Conservation (phyloP, 306 rosid genomes). For the Nissolia schottii region DNA sequence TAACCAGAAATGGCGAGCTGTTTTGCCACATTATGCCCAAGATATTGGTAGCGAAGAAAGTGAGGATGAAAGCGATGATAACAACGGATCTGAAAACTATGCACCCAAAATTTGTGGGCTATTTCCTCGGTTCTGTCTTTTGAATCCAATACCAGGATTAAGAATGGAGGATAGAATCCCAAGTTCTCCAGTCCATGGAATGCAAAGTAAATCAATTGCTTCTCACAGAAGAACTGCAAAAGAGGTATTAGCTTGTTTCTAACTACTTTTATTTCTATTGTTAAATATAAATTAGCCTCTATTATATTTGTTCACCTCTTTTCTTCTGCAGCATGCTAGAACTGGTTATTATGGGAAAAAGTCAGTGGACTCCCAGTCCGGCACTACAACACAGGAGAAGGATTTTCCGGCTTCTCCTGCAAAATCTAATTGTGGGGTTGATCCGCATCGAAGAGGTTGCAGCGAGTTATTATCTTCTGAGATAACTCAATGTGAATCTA, state of each 20-base stretch:
- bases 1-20: conserved; percentile 34
- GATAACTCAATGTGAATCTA: conserved; percentile 26
- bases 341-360: conserved; percentile 32
- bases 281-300: conserved; percentile 12
- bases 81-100: conserved; percentile 35
- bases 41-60: conserved; percentile 40
- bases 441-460: conserved; percentile 39
- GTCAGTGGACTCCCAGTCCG: conserved; percentile 28
- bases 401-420: conserved; percentile 31
- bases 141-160: conserved; percentile 64
- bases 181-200: conserved; percentile 37
- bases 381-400: conserved; percentile 28
- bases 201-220: conserved; percentile 41
- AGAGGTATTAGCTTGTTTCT: conserved; percentile 35
- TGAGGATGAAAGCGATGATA: conserved; percentile 54
- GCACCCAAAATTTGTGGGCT: conserved; percentile 55
- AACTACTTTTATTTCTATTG: background rate
- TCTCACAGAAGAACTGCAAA: conserved; percentile 44
- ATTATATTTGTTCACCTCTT: conserved; percentile 6
- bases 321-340: conserved; percentile 41
- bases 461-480: conserved; percentile 31
- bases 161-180: conserved; percentile 40
- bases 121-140: conserved; percentile 59
- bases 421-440: conserved; percentile 30
- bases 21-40: conserved; percentile 42